Evolutionary conservation across 2,329 filamentous ascomycete species (phyloP), one percentile per base, ranked within the genome.

Genomic region (Chaetomium globosum): DNA sequence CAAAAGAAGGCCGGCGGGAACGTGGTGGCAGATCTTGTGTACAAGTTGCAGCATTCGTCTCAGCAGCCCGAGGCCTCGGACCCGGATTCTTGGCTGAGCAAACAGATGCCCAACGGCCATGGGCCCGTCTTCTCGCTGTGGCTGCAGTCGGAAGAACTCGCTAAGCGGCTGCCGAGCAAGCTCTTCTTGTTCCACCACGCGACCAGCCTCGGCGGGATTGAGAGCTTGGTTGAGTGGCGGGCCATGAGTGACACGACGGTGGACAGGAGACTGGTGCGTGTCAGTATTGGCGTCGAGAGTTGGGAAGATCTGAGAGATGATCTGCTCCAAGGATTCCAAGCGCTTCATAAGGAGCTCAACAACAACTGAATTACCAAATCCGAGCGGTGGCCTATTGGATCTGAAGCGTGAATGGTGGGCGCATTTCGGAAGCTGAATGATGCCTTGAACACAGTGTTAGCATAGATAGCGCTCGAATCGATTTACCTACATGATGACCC

Each of bases 171-270:
- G 68, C 95, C 95, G 3, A 90, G 89, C 73, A 90, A 91, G 76
- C 78, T 98, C 75, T 75, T 82, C 2, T 83, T 97, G 53, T 98
- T 98, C 80, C 92, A 97, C 72, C 95, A 99, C 77, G 95, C 95
- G 6, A 99, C 95, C 2, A 96, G 91, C 76, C 78, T 98, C 31
- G 95, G 95, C 2, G 94, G 95, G 4, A 92, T 98, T 10, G 95
- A 98, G 84, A 95, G 92, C 74, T 78, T 98, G 80, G 93, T 99
- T 71, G 95, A 99, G 83, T 99, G 95, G 95, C 84, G 95, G 65
- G 86, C 90, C 56, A 95, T 99, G 92, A 89, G 88, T 65, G 95
- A 99, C 80, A 73, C 78, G 3, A 81, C 76, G 1, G 88, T 96
- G 48, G 91, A 96, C 74, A 85, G 82, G 73, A 82, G 85, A 65